Conservation (phyloP, 2,329 filamentous ascomycete genomes). For the Elsinoe ampelina region DNA sequence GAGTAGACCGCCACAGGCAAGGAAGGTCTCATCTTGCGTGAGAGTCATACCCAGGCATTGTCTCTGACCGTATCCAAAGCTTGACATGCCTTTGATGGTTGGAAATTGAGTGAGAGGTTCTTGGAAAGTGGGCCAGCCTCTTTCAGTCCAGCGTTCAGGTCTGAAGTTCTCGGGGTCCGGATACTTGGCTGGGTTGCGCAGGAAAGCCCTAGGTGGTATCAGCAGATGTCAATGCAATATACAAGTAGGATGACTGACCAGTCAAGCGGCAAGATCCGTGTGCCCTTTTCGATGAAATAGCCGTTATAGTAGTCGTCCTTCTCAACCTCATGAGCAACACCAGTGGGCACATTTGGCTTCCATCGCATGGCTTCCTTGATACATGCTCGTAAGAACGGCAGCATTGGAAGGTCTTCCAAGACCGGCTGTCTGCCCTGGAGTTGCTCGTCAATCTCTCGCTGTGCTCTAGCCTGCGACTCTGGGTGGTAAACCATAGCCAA, state of each 20-base stretch:
- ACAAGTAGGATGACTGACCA: constrained; percentile 31
- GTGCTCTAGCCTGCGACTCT: constrained; percentile 38
- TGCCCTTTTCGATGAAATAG: constrained; percentile 44
- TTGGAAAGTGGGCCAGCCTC: constrained; percentile 55
- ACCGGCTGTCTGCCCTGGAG: constrained; percentile 36
- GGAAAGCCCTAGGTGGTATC: constrained; percentile 33
- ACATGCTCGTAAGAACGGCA: constrained; percentile 26
- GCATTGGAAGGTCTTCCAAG: constrained; percentile 29
- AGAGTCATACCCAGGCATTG: constrained; percentile 55
- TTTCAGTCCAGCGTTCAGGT: constrained; percentile 54
- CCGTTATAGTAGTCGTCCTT: constrained; percentile 46
- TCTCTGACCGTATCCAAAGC: constrained; percentile 56
- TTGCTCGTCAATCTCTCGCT: constrained; percentile 37
- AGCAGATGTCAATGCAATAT: neutral
- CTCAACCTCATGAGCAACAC: constrained; percentile 44
- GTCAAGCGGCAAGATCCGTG: constrained; percentile 45
- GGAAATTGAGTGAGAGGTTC: constrained; percentile 55
- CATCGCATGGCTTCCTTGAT: constrained; percentile 31
- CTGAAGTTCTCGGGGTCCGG: constrained; percentile 53
- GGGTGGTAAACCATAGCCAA: constrained; percentile 41
- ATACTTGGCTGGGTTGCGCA: constrained; percentile 50
- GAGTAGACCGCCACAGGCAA: constrained; percentile 42
- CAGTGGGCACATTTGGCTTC: constrained; percentile 46
- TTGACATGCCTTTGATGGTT: constrained; percentile 54
- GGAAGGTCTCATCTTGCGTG: constrained; percentile 51